phyloP scores from a whole-genome alignment of 2,329 filamentous ascomycete species.

The Xylariaceae sp. region DNA sequence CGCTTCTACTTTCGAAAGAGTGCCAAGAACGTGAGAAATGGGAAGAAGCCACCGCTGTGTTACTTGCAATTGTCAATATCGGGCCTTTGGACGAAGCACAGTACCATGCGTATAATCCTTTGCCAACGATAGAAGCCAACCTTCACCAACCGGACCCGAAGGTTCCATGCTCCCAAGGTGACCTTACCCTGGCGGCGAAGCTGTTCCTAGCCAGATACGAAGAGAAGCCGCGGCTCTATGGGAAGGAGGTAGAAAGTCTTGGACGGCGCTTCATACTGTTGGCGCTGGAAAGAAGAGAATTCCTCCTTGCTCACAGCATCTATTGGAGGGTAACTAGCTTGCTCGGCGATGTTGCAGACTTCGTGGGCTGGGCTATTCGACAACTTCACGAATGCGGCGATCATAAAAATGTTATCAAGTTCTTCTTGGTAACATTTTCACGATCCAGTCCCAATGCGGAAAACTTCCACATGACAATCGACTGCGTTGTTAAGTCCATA shows the following conservation, averaged over 20 bases:
- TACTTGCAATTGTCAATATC: conserved; percentile 21
- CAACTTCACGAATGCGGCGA: conserved; percentile 25
- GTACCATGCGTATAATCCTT: conserved; percentile 33
- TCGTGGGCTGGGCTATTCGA: conserved; percentile 28
- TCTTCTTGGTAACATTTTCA: conserved; percentile 30
- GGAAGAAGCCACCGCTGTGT: conserved; percentile 28
- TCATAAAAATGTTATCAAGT: conserved; percentile 29
- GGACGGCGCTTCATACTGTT: conserved; percentile 26
- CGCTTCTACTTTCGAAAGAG: conserved; percentile 27
- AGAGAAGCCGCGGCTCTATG: conserved; percentile 11
- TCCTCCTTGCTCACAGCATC: conserved; percentile 19
- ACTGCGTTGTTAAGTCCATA: conserved; percentile 29
- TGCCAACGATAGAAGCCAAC: conserved; percentile 24
- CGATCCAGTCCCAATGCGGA: conserved; percentile 16
- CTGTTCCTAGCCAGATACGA: conserved; percentile 29
- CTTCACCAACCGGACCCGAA: too few species aligned
- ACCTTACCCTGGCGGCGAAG: conserved; percentile 20
- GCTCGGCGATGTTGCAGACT: conserved; percentile 15
- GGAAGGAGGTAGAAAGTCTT: conserved; percentile 12
- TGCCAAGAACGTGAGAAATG: conserved; percentile 27
- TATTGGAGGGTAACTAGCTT: conserved; percentile 29
- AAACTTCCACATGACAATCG: conserved; percentile 23
- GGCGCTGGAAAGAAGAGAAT: conserved; percentile 19
- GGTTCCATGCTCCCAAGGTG: too few species aligned
- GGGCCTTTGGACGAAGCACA: conserved; percentile 27